Percentiles rank a stretch among this genome's conserved stretches.
Evolutionary conservation across 2,329 filamentous ascomycete species (phyloP).

Genomic region (Cladophialophora bantiana): DNA sequence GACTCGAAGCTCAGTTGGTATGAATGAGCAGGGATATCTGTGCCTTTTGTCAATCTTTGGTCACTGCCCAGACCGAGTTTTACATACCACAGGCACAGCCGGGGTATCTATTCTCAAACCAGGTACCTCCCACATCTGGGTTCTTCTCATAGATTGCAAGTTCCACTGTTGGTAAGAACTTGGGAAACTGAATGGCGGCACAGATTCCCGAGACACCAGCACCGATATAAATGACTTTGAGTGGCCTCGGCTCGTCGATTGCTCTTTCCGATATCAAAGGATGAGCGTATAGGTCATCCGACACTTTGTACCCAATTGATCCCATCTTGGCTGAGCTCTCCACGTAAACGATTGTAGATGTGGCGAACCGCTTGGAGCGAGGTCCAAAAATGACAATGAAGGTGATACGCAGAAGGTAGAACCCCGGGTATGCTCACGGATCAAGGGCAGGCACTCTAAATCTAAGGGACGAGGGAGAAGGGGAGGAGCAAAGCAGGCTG

Average conservation of each 20-base stretch:
- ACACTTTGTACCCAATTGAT: slow-evolving; percentile 30
- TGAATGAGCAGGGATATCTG: slow-evolving; percentile 37
- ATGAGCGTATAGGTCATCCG: slow-evolving; percentile 30
- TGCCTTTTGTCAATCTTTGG: background rate
- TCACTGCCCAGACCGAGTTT: background rate
- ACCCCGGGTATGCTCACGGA: background rate
- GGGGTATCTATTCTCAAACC: slow-evolving; percentile 40
- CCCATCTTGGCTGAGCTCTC: slow-evolving; percentile 24
- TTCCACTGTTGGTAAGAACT: slow-evolving; percentile 31
- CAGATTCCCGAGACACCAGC: slow-evolving; percentile 47
- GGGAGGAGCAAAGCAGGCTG: background rate
- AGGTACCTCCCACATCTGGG: slow-evolving; percentile 45
- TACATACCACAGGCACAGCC: slow-evolving; percentile 35
- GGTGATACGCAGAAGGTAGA: background rate
- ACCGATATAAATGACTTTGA: slow-evolving; percentile 47
- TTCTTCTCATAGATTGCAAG: slow-evolving; percentile 44
- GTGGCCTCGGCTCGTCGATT: slow-evolving; percentile 34
- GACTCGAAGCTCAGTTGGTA: slow-evolving; percentile 37
- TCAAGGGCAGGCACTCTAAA: background rate
- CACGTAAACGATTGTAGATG: background rate
- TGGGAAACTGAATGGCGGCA: slow-evolving; percentile 36
- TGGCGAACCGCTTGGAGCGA: background rate
- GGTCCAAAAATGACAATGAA: background rate
- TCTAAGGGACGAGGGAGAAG: background rate
- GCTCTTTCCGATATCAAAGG: slow-evolving; percentile 38